Conservation (phyloP, 192 early-diverging fungal species). For the Thoreauomyces humboldtii region DNA sequence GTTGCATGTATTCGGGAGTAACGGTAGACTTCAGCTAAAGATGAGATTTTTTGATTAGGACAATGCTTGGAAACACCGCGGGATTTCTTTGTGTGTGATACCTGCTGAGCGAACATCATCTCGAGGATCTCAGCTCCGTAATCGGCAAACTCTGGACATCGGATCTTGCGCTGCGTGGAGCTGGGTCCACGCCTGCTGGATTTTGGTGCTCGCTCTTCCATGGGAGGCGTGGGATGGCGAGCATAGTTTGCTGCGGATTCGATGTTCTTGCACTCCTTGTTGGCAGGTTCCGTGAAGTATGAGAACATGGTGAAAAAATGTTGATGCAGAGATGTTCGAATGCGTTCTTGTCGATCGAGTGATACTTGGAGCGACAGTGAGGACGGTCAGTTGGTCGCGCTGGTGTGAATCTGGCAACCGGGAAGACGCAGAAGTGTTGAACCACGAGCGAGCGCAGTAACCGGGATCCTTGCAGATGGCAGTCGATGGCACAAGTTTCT, state of each 20-base stretch:
- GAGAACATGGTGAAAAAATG: not conserved
- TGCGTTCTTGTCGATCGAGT: not conserved
- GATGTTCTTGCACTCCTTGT: not conserved
- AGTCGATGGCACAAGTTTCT: too few species aligned
- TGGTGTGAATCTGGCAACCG: not conserved
- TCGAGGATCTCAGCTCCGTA: slow-evolving; percentile 35
- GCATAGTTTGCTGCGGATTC: not conserved
- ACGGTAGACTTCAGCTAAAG: not conserved
- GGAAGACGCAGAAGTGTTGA: not conserved
- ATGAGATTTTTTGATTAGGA: not conserved
- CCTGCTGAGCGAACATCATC: slow-evolving; percentile 27
- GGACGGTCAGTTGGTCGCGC: not conserved
- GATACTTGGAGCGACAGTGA: too few species aligned
- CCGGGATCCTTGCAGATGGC: too few species aligned
- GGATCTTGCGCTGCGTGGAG: not conserved
- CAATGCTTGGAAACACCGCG: not conserved
- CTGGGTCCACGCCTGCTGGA: too few species aligned
- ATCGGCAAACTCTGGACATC: slow-evolving; percentile 23
- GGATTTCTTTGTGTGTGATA: slow-evolving; percentile 7
- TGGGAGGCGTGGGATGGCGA: too few species aligned
- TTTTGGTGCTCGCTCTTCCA: too few species aligned
- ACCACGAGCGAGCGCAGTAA: too few species aligned
- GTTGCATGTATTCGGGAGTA: slow-evolving; percentile 39
- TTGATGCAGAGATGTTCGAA: not conserved
- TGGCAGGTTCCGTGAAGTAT: not conserved